Evolutionary conservation across 2,329 filamentous ascomycete genomes (phyloP), one percentile per base, ranked within the genome.

Genomic region (Dryadomyces quercus-mongolicae): DNA sequence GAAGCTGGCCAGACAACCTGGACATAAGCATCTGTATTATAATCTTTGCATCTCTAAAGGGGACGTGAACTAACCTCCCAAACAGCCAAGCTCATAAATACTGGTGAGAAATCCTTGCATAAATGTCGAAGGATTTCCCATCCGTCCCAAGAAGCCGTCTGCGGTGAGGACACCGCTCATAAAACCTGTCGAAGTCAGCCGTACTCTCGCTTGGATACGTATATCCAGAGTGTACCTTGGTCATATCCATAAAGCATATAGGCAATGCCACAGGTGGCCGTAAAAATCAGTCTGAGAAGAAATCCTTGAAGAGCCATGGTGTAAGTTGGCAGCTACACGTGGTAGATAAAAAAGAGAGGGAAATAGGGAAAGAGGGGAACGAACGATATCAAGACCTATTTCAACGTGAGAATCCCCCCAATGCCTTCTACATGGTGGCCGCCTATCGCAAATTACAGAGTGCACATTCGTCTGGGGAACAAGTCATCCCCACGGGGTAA

Each of bases 41-140:
- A 7, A 7, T 38, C 34, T 38, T 7, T 38, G n/a, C 5, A 5
- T 25, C 43, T 25, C 44, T 21, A 21, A 7, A n/a, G n/a, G n/a
- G n/a, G n/a, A n/a, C n/a, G n/a, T n/a, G n/a, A 25, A 51, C 36
- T 1, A 18, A 51, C 49, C 49, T 31, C 18, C 49, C 18, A 51
- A 21, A 43, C 78, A 81, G 9, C 78, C 78, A 25, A 82, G 69
- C 58, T 81, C 76, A 62, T 81, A 81, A 12, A 56, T 44, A 40
- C 22, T 62, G 2, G 63, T 65, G 49, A 67, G 63, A 57, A 49
- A 64, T 60, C 3, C 57, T 8, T 51, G 49, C 49, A 51, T 51
- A 44, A 51, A 51, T 13, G 49, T 51, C n/a, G 49, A 51, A 4
- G 38, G 49, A 22, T 51, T 21, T 5, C 38, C 13, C 49, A 51